Percentiles rank a stretch among this genome's conserved stretches.
Evolutionary conservation across 805 yeast species (phyloP).

Genomic region (Candida maesae): DNA sequence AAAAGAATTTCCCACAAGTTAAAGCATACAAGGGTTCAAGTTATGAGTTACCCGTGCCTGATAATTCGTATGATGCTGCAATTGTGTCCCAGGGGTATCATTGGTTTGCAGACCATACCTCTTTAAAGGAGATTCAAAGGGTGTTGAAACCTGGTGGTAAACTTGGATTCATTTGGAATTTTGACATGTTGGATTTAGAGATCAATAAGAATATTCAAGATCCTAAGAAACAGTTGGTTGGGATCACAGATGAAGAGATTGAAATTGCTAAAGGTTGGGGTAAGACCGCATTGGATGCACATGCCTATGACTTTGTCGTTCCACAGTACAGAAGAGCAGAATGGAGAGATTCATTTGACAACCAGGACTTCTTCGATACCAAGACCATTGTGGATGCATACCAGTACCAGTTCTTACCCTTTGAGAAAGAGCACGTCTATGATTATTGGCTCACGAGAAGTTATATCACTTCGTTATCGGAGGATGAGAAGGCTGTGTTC

Average conservation of each 20-base stretch:
- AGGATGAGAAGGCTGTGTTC: conserved; percentile 33
- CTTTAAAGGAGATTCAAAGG: conserved; percentile 47
- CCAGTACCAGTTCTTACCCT: conserved; percentile 29
- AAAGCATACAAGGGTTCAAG: conserved; percentile 38
- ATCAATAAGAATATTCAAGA: conserved; percentile 13
- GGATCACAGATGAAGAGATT: conserved; percentile 9
- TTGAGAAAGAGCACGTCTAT: conserved; percentile 37
- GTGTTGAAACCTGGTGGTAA: conserved; percentile 48
- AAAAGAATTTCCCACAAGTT: conserved; percentile 42
- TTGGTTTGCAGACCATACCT: conserved; percentile 54
- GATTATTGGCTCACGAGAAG: conserved; percentile 53
- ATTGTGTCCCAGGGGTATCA: conserved; percentile 62
- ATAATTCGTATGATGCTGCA: conserved; percentile 43
- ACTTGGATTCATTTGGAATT: conserved; percentile 59
- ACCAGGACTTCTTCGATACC: conserved; percentile 32
- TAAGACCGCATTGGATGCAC: conserved; percentile 16
- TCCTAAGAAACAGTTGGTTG: conserved; percentile 7
- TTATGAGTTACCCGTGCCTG: conserved; percentile 43
- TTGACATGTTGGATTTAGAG: conserved; percentile 31
- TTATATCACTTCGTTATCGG: conserved; percentile 45
- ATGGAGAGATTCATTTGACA: conserved; percentile 43
- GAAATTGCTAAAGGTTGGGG: conserved; percentile 14
- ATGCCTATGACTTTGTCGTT: conserved; percentile 37
- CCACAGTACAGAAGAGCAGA: conserved; percentile 52
- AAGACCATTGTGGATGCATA: conserved; percentile 32